Evolutionary conservation across 2,329 filamentous ascomycete genomes (phyloP), one percentile per base, ranked within the genome.

Genomic region (Epichloe uncinata): DNA sequence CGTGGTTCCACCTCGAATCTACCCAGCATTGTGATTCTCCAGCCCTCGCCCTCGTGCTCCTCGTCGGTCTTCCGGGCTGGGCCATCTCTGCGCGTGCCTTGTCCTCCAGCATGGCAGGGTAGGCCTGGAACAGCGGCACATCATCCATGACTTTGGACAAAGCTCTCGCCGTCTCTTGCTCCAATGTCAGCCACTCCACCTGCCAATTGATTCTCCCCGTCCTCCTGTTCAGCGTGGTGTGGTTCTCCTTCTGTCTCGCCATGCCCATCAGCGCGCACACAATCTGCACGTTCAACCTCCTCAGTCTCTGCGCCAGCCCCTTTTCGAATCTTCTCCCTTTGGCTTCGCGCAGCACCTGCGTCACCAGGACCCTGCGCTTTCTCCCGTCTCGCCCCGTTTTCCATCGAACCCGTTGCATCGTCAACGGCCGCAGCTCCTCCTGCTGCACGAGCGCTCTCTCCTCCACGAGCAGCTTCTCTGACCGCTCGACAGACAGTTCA

Each of bases 401-500:
- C 63, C 62, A 68, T 38, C 66, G 60, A 38, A 70, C 63, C 54
- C 66, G 67, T 53, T 68, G 61, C 41, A 67, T 55, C 48, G 70
- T 63, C 59, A 68, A 47, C 54, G 69, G 64, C 53, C 73, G 71
- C 51, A 80, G 71, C 54, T 80, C 73, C 45, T 68, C 61, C 44
- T 68, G 62, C 43, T 66, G 66, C 48, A 79, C 59, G 12, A 81
- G 64, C 1, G 65, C 66, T 51, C 72, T 73, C 50, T 82, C 75
- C 54, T 81, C 82, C 48, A 84, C 74, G 3, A 87, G 66, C 65
- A 84, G 73, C 53, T 80, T 78, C 57, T 89, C 84, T 4, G 81
- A 78, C 48, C 79, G 79, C 62, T 87, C 79, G 38, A 93, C 70
- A 9, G 75, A 73, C 48, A 85, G 78, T 69, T 96, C 91, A 53